These are phyloP conservation scores for Candida maesae DNA, from an alignment of 805 yeast genomes.

Conservation along the genomic window DNA sequence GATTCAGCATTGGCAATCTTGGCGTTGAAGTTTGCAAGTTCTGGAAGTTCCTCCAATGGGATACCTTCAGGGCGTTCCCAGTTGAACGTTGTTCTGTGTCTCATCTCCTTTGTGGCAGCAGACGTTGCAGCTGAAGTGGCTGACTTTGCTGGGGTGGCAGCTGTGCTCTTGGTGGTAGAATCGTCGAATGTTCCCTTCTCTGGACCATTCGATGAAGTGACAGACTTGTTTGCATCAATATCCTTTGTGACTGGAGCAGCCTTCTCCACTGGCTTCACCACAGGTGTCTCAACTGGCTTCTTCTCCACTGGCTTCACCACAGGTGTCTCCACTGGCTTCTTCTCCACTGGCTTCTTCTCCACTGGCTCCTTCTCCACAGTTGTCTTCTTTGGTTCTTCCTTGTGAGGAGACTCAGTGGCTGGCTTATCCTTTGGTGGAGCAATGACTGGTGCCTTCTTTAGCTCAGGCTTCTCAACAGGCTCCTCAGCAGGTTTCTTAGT, in stretches of 20 bases:
- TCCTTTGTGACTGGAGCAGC: no score
- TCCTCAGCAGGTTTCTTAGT: no score
- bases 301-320: not conserved
- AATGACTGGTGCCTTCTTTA: not conserved
- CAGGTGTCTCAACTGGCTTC: not conserved
- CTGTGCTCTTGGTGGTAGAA: no score
- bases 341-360: not conserved
- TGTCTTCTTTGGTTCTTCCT: not conserved
- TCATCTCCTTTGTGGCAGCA: not conserved
- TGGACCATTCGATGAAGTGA: not conserved
- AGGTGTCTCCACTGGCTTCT: not conserved
- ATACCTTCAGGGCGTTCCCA: constrained; percentile 2
- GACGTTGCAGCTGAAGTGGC: not conserved
- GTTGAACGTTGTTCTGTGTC: not conserved
- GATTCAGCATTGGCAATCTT: not conserved
- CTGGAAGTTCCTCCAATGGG: constrained; percentile 10
- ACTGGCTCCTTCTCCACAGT: not conserved
- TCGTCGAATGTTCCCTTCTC: not conserved
- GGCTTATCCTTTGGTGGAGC: not conserved
- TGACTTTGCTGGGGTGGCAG: not conserved
- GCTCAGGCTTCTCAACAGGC: not conserved
- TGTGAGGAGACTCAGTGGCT: not conserved
- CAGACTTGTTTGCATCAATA: no score
- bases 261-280: no score
- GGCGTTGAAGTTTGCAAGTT: constrained; percentile 3